phyloP scores from a whole-genome alignment of 257 asterid species.

The Echium plantagineum region DNA sequence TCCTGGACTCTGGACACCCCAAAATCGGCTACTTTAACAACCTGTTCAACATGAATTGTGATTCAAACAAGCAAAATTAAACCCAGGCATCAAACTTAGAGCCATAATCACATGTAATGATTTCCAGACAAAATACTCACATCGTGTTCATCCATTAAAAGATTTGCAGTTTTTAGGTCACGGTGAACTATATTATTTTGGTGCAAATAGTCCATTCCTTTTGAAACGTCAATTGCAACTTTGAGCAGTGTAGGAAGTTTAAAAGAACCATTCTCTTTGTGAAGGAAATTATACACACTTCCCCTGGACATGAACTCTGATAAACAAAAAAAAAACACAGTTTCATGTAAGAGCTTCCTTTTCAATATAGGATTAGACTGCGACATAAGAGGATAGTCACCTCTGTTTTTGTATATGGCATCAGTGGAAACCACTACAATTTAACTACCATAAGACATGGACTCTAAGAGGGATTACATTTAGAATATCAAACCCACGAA shows the following conservation, averaged over 20 bases:
- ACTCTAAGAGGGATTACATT: neutral
- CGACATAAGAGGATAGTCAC: neutral
- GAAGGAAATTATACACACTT: constrained; percentile 28
- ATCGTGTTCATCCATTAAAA: constrained; percentile 39
- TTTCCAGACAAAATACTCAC: constrained; percentile 13
- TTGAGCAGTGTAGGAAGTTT: constrained; percentile 29
- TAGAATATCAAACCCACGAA: neutral
- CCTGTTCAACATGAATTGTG: constrained; percentile 27
- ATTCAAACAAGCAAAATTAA: neutral
- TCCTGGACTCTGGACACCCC: constrained; percentile 94
- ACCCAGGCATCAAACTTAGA: neutral
- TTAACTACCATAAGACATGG: neutral
- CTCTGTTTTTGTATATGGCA: neutral
- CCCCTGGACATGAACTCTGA: constrained; percentile 44
- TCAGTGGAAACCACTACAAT: neutral
- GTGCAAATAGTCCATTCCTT: constrained; percentile 45
- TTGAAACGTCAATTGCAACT: constrained; percentile 38
- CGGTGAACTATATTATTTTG: constrained; percentile 40
- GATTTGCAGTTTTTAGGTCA: constrained; percentile 44
- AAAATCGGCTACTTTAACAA: constrained; percentile 94
- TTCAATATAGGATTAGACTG: neutral
- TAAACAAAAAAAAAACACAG: constrained; percentile 5
- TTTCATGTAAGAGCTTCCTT: constrained; percentile 1
- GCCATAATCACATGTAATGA: neutral
- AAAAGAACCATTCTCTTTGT: constrained; percentile 28